These are phyloP conservation scores for Dendrobium chrysotoxum DNA, from an alignment of 106 monocot genomes.

Conservation along the genomic window DNA sequence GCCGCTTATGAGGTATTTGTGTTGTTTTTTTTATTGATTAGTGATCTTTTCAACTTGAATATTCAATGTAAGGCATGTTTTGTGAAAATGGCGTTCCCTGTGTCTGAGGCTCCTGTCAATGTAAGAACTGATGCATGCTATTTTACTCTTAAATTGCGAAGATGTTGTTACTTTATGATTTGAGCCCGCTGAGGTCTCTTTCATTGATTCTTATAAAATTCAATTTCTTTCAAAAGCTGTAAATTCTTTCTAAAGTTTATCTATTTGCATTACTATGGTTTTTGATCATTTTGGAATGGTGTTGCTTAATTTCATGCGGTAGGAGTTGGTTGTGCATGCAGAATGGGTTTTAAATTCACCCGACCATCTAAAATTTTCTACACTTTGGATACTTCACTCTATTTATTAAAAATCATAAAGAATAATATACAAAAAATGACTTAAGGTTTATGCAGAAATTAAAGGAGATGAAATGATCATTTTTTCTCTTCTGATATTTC, in stretches of 20 bases:
- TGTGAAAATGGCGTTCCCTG: neutral
- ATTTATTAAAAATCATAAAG: neutral
- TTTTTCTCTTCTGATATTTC: neutral
- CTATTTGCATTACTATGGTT: neutral
- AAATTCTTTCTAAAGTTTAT: neutral
- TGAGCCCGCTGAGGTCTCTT: no score
- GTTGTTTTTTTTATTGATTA: neutral
- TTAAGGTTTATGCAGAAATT: neutral
- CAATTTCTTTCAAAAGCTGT: neutral
- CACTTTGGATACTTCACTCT: neutral
- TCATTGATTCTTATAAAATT: neutral
- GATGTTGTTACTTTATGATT: neutral
- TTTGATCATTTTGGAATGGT: neutral
- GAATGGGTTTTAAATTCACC: neutral
- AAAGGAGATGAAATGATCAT: neutral
- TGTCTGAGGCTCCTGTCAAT: neutral
- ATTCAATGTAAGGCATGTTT: neutral
- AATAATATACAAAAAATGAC: neutral
- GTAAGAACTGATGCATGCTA: neutral
- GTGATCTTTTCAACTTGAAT: neutral
- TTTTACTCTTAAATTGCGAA: neutral
- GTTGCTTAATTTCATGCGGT: neutral
- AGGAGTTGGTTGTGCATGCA: neutral
- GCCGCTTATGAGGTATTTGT: slow-evolving; percentile 56
- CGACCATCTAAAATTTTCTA: neutral